These are phyloP conservation scores for Mortierella sp. DNA, from an alignment of 371 early-diverging fungal species.

Conservation along the genomic window DNA sequence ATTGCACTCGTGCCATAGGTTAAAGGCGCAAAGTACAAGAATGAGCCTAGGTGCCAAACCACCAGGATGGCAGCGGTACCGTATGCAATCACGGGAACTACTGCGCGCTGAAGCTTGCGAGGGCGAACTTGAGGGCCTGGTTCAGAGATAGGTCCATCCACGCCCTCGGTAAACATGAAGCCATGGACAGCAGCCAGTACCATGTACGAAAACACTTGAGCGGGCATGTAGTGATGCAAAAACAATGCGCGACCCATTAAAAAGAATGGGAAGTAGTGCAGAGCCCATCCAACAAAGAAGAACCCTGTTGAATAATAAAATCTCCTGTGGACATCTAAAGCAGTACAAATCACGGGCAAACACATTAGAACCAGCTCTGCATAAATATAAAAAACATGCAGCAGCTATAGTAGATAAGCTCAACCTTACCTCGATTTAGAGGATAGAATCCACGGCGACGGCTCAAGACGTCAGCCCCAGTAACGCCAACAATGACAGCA, in stretches of 20 bases:
- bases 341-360: background rate
- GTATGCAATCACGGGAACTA: slow-evolving; percentile 55
- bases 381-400: background rate
- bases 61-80: slow-evolving; percentile 62
- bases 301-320: slow-evolving; percentile 81
- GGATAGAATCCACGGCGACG: slow-evolving; percentile 80
- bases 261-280: slow-evolving; percentile 98
- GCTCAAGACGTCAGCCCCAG: slow-evolving; percentile 75
- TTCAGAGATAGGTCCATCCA: slow-evolving; percentile 70
- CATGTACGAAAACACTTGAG: slow-evolving; percentile 85
- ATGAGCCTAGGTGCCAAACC: slow-evolving; percentile 62
- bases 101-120: slow-evolving; percentile 37
- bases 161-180: slow-evolving; percentile 71
- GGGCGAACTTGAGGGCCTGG: slow-evolving; percentile 38
- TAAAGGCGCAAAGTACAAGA: slow-evolving; percentile 73
- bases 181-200: slow-evolving; percentile 76
- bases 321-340: slow-evolving; percentile 69
- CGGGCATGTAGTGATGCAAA: slow-evolving; percentile 98
- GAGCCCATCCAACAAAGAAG: slow-evolving; percentile 85
- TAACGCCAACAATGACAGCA: slow-evolving; percentile 68
- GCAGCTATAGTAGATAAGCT: slow-evolving; percentile 7
- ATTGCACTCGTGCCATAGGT: slow-evolving; percentile 76
- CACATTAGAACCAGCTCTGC: background rate
- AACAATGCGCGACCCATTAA: slow-evolving; percentile 96
- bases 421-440: slow-evolving; percentile 57